These are phyloP conservation scores for Gleditsia sinensis DNA, from an alignment of 306 rosid genomes.

Conservation along the genomic window DNA sequence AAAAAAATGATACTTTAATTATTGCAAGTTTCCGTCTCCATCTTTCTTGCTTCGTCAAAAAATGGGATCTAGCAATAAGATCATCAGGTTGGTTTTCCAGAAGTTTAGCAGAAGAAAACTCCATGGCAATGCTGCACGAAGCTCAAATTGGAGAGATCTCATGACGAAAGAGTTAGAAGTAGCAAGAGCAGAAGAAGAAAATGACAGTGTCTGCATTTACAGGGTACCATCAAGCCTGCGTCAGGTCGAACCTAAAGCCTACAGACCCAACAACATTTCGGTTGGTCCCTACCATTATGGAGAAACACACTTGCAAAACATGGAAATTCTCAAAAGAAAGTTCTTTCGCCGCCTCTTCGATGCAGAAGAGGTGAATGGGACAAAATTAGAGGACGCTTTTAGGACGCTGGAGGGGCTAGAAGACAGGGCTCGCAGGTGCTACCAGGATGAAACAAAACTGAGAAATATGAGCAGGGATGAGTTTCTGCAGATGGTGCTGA, in stretches of 20 bases:
- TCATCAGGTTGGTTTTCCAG: not conserved
- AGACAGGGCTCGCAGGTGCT: conserved; percentile 22
- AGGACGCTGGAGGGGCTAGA: conserved; percentile 30
- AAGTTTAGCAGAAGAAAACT: conserved; percentile 8
- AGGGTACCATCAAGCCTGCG: conserved; percentile 21
- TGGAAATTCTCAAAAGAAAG: conserved; percentile 28
- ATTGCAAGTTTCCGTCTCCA: no score
- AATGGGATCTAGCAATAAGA: conserved; percentile 18
- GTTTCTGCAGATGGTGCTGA: conserved; percentile 46
- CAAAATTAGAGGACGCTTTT: conserved; percentile 24
- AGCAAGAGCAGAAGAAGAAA: not conserved
- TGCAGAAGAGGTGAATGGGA: not conserved
- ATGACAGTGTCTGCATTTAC: conserved; percentile 30
- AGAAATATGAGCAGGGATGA: conserved; percentile 26
- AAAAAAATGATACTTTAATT: no score
- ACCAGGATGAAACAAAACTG: conserved; percentile 28
- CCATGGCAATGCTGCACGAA: not conserved
- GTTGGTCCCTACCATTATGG: conserved; percentile 44
- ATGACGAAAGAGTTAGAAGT: conserved; percentile 28
- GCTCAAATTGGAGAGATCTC: conserved; percentile 27
- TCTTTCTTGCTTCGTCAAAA: not conserved
- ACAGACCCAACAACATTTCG: no score
- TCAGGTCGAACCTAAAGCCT: conserved; percentile 26
- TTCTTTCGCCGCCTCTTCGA: conserved; percentile 31
- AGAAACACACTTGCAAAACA: conserved; percentile 11